These are phyloP conservation scores for Eucalyptus melliodora DNA, from an alignment of 345 rosid species.

Conservation along the genomic window DNA sequence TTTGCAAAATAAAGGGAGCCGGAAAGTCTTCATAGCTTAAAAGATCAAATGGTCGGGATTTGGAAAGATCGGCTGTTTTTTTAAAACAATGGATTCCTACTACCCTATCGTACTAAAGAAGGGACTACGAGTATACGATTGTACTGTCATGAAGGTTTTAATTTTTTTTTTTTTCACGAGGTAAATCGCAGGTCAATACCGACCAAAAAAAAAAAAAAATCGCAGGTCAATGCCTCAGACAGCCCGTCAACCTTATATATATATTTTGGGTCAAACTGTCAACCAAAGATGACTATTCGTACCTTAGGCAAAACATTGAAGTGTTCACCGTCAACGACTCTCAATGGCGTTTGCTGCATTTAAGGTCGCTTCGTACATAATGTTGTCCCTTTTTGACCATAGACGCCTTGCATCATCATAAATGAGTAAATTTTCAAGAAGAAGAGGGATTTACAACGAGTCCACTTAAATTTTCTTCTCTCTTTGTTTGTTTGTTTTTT, in stretches of 20 bases:
- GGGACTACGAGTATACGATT: background rate
- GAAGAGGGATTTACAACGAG: background rate
- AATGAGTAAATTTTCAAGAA: background rate
- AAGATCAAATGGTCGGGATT: background rate
- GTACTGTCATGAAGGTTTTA: background rate
- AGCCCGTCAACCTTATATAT: background rate
- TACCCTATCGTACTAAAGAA: too few species aligned
- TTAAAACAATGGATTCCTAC: background rate
- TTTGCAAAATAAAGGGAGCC: background rate
- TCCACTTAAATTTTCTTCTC: background rate
- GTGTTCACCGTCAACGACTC: background rate
- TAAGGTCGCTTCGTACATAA: background rate
- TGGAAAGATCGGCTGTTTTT: background rate
- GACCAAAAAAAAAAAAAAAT: background rate
- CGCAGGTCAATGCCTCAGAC: background rate
- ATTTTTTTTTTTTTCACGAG: background rate
- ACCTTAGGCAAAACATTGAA: background rate
- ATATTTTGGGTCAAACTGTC: background rate
- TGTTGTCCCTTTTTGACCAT: background rate
- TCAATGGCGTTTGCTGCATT: background rate
- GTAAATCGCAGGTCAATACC: background rate
- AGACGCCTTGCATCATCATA: background rate
- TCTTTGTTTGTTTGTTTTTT: background rate
- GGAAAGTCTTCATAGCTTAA: background rate
- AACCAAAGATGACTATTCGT: background rate